Percentiles rank a stretch among this genome's conserved stretches.
Conservation (phyloP, 2,329 filamentous ascomycete genomes). For the Alternaria brassicae region DNA sequence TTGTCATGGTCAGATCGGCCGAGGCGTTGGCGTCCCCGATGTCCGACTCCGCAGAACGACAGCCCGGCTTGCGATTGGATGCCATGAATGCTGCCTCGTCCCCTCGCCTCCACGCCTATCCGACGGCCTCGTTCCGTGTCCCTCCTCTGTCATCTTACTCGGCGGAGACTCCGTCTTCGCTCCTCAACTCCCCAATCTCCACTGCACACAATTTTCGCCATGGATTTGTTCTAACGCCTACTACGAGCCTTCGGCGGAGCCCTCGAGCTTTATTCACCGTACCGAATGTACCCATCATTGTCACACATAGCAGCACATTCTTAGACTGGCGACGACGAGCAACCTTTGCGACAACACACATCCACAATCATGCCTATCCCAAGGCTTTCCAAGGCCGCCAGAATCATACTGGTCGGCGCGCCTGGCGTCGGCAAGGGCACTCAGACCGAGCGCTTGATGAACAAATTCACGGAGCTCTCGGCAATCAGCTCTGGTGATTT, state of each 20-base stretch:
- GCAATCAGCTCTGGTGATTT: conserved; percentile 95
- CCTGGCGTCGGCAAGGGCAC: conserved; percentile 98
- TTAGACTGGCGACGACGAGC: not conserved
- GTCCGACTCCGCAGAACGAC: conserved; percentile 14
- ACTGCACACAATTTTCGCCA: conserved; percentile 9
- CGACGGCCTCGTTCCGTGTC: conserved; percentile 3
- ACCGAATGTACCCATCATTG: conserved; percentile 10
- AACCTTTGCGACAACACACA: not conserved
- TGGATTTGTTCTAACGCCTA: conserved; percentile 32
- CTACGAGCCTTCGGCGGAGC: conserved; percentile 27
- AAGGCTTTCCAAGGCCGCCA: conserved; percentile 69
- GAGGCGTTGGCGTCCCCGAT: conserved; percentile 15
- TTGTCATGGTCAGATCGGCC: conserved; percentile 6
- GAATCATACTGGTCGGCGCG: conserved; percentile 92
- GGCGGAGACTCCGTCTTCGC: conserved; percentile 1
- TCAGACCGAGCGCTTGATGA: conserved; percentile 86
- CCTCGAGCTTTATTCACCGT: conserved; percentile 33
- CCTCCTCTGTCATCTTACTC: not conserved
- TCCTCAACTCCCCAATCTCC: not conserved
- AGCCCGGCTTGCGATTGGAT: conserved; percentile 6
- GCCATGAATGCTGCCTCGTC: conserved; percentile 8
- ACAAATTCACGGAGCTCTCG: conserved; percentile 85
- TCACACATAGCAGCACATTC: conserved; percentile 9
- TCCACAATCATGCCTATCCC: conserved; percentile 30
- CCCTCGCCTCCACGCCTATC: conserved; percentile 14